Evolutionary conservation across 192 early-diverging fungal species (phyloP).

Genomic region (Gigaspora rosea): DNA sequence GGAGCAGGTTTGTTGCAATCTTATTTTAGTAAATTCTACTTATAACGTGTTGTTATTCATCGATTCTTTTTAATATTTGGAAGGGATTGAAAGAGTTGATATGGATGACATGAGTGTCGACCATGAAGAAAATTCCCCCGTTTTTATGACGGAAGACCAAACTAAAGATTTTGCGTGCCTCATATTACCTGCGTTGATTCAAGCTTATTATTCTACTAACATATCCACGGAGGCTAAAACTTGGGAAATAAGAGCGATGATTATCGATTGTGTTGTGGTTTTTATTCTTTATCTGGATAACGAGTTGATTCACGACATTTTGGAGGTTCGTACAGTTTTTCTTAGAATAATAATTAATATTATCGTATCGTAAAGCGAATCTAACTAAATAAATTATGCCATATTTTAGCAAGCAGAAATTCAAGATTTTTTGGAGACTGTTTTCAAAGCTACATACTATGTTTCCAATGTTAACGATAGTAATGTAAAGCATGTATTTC

Average conservation of each 20-base stretch:
- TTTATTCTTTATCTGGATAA: background rate
- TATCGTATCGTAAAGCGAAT: background rate
- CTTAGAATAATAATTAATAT: background rate
- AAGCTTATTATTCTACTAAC: background rate
- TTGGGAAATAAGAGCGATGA: background rate
- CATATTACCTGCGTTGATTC: background rate
- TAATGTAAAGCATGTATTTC: background rate
- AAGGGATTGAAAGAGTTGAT: too few species aligned
- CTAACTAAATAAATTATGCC: background rate
- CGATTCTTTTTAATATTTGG: too few species aligned
- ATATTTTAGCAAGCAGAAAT: background rate
- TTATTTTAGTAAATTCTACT: too few species aligned
- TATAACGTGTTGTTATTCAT: too few species aligned
- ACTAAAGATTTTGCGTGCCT: background rate
- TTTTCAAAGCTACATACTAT: background rate
- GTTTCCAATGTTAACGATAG: background rate
- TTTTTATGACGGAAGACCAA: background rate
- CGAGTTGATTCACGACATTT: background rate
- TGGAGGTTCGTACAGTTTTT: background rate
- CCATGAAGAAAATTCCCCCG: too few species aligned
- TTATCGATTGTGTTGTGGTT: background rate
- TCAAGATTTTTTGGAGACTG: background rate
- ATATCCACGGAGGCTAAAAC: background rate
- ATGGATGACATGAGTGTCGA: too few species aligned
- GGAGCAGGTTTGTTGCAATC: too few species aligned